Percentiles rank a stretch among this genome's conserved stretches.
These are phyloP conservation scores for Akanthomyces lecanii DNA, from an alignment of 2,329 filamentous ascomycete species.

Conservation along the genomic window DNA sequence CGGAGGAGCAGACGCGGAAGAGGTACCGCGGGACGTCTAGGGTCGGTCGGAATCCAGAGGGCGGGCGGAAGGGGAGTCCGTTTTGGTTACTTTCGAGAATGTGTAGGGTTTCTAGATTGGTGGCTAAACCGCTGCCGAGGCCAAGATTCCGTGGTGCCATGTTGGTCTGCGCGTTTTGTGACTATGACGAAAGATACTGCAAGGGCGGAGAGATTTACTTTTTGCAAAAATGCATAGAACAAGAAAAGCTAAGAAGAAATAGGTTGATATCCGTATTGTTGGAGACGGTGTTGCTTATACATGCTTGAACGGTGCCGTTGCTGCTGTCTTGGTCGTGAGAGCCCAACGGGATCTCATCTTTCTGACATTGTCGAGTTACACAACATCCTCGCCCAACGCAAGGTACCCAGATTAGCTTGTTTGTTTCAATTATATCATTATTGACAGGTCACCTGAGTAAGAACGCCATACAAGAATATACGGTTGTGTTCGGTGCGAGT, in stretches of 20 bases:
- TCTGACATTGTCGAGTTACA: neutral
- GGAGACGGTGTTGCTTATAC: too few species aligned
- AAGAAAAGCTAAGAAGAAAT: neutral
- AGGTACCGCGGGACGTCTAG: constrained; percentile 7
- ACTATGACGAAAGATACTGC: too few species aligned
- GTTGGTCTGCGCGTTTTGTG: neutral
- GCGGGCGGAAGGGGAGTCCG: neutral
- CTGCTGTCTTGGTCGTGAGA: neutral
- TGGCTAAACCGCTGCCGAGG: neutral
- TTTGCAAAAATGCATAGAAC: neutral
- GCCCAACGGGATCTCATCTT: neutral
- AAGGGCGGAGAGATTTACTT: too few species aligned
- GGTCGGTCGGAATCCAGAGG: neutral
- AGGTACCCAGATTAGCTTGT: too few species aligned
- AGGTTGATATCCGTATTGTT: neutral
- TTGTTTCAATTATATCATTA: too few species aligned
- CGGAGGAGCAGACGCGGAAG: constrained; percentile 8
- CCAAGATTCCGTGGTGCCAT: neutral
- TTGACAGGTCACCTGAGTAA: too few species aligned
- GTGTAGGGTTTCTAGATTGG: neutral
- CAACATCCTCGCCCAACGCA: neutral
- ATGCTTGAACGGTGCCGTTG: too few species aligned
- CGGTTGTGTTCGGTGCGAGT: too few species aligned
- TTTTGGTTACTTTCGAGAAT: neutral
- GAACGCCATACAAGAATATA: too few species aligned